A percentile compares a stretch with the other conserved stretches of the same genome.
phyloP scores from a whole-genome alignment of 1,284 basidiomycete genomes.

The Rhodotorula mucilaginosa region DNA sequence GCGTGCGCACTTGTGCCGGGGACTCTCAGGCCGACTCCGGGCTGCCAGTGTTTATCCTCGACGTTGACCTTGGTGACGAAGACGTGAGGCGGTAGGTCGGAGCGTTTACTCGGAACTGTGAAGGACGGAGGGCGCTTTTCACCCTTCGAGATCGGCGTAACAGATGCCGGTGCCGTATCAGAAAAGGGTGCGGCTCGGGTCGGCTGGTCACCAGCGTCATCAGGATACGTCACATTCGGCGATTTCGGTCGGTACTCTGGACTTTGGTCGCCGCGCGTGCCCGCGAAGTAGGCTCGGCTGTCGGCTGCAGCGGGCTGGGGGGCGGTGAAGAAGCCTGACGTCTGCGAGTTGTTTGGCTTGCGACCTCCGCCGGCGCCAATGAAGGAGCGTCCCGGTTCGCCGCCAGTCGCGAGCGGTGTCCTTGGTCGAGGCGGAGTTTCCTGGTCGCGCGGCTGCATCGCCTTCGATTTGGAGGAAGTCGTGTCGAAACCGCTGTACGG shows the following conservation, averaged over 20 bases:
- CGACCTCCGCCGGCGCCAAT: constrained; percentile 9
- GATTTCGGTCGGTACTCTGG: constrained; percentile 5
- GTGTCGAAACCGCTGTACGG: background rate
- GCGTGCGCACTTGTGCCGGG: constrained; percentile 20
- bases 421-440: background rate
- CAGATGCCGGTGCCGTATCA: no score
- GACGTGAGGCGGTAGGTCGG: constrained; percentile 35
- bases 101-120: constrained; percentile 5
- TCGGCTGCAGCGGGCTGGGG: constrained; percentile 1
- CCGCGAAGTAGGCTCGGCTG: background rate
- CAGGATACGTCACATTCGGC: background rate
- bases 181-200: no score
- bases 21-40: constrained; percentile 21
- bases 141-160: background rate
- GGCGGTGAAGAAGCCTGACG: background rate
- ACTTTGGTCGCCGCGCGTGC: background rate
- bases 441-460: background rate
- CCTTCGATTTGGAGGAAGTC: background rate
- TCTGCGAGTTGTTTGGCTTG: background rate
- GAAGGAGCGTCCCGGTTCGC: constrained; percentile 21
- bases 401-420: constrained; percentile 11
- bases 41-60: constrained; percentile 30
- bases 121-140: constrained; percentile 3
- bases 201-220: background rate
- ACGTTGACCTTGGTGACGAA: constrained; percentile 40